phyloP scores from a whole-genome alignment of 768 basidiomycete species.

The Lentinula guzmanii region DNA sequence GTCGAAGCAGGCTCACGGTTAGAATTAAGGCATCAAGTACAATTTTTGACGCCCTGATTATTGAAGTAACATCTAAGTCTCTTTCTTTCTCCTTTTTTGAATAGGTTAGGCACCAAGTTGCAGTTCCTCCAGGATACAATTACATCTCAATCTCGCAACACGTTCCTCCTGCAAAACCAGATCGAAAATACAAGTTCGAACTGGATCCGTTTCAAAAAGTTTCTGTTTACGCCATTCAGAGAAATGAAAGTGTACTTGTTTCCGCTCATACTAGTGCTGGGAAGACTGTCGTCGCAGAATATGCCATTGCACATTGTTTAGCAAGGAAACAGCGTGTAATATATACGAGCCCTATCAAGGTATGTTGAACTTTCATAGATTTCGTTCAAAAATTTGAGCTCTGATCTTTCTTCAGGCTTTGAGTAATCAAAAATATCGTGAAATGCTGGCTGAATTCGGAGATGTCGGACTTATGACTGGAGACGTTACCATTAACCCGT shows the following conservation, averaged over 20 bases:
- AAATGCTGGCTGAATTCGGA: constrained; percentile 94
- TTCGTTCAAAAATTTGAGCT: not conserved
- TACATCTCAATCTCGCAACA: constrained; percentile 90
- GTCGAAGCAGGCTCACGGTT: constrained; percentile 62
- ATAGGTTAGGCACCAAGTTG: constrained; percentile 95
- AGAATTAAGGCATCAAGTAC: constrained; percentile 77
- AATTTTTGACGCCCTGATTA: constrained; percentile 11
- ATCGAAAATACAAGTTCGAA: constrained; percentile 90
- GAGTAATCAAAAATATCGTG: constrained; percentile 98
- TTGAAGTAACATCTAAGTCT: not conserved
- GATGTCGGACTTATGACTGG: constrained; percentile 99
- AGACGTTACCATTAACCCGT: constrained; percentile 98
- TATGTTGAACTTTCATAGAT: constrained; percentile 33
- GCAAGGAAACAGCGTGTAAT: constrained; percentile 94
- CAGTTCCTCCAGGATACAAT: constrained; percentile 86
- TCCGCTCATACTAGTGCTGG: constrained; percentile 99
- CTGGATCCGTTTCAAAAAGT: constrained; percentile 97
- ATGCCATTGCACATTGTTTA: constrained; percentile 96
- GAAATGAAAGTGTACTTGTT: constrained; percentile 95
- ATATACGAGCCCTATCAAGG: constrained; percentile 99
- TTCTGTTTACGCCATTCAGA: constrained; percentile 90
- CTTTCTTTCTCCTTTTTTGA: not conserved
- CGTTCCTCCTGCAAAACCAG: constrained; percentile 86
- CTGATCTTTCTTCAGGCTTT: constrained; percentile 58
- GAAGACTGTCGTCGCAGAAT: constrained; percentile 99